Percentiles rank a stretch among this genome's conserved stretches.
phyloP scores from a whole-genome alignment of 306 rosid genomes.

The Prunus fruticosa region DNA sequence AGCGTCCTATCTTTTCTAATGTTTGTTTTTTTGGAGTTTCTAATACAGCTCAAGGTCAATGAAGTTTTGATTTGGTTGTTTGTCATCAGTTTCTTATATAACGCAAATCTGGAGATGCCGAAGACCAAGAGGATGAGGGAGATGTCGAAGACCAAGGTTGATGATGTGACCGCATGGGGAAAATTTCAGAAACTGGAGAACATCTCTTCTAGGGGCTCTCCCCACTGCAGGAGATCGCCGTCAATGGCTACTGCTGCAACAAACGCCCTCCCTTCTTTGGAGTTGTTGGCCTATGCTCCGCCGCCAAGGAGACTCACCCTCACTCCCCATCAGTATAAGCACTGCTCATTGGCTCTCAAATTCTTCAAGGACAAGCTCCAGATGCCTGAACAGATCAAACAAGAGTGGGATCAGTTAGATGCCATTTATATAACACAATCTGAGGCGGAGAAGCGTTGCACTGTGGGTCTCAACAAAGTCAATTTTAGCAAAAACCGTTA shows the following conservation, averaged over 20 bases:
- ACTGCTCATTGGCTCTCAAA: conserved; percentile 60
- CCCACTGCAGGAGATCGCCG: conserved; percentile 25
- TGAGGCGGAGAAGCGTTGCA: conserved; percentile 55
- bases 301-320: conserved; percentile 28
- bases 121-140: no score
- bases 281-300: conserved; percentile 60
- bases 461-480: conserved; percentile 58
- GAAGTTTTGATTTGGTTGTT: no score
- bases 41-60: no score
- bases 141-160: no score
- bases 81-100: no score
- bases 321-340: conserved; percentile 53
- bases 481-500: conserved; percentile 80
- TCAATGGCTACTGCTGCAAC: conserved; percentile 20
- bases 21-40: no score
- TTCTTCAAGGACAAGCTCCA: conserved; percentile 57
- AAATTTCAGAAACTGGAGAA: conserved; percentile 41
- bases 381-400: conserved; percentile 39
- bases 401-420: conserved; percentile 69
- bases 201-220: conserved; percentile 34
- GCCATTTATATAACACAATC: conserved; percentile 39
- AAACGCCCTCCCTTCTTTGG: conserved; percentile 13
- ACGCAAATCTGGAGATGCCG: no score
- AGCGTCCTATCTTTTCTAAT: no score
- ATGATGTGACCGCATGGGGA: no score